Evolutionary conservation across 164 flowering plant species (phyloP).

Genomic region (Tetracentron sinense): DNA sequence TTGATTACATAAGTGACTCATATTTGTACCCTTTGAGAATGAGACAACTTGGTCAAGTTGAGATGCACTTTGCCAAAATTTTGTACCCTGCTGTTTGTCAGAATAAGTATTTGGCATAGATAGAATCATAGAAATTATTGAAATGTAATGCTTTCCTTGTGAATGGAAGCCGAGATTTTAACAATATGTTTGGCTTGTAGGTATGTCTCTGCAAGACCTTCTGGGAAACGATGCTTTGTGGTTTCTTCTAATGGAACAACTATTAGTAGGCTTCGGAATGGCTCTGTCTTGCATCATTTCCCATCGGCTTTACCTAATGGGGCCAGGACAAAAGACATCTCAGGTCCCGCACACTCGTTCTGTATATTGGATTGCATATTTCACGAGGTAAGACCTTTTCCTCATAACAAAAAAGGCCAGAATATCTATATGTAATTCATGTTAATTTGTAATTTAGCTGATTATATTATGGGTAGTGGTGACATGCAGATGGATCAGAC

Average conservation of each 20-base stretch:
- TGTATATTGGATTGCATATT: constrained; percentile 88
- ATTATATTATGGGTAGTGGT: constrained; percentile 10
- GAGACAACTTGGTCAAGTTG: not conserved
- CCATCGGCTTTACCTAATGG: constrained; percentile 91
- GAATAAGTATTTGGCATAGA: too few relatives aligned
- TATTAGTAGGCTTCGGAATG: constrained; percentile 78
- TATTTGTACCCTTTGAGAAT: not conserved
- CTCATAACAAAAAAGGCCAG: too few relatives aligned
- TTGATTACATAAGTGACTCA: not conserved
- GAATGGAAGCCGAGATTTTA: not conserved
- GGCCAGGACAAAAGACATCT: constrained; percentile 46
- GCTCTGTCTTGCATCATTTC: constrained; percentile 76
- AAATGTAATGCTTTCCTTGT: too few relatives aligned
- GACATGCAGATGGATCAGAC: constrained; percentile 74
- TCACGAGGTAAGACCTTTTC: constrained; percentile 62
- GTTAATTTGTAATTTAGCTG: constrained; percentile 3
- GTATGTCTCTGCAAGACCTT: constrained; percentile 86
- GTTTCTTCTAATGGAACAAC: constrained; percentile 89
- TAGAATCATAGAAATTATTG: too few relatives aligned
- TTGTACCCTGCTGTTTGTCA: not conserved
- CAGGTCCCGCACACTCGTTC: constrained; percentile 61
- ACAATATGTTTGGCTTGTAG: constrained; percentile 26
- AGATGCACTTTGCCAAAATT: not conserved
- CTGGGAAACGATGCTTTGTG: constrained; percentile 92
- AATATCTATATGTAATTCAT: not conserved